Percentiles rank a stretch among this genome's conserved stretches.
phyloP scores from a whole-genome alignment of 108 stramenopile species.

The Cyclotella distinguenda region DNA sequence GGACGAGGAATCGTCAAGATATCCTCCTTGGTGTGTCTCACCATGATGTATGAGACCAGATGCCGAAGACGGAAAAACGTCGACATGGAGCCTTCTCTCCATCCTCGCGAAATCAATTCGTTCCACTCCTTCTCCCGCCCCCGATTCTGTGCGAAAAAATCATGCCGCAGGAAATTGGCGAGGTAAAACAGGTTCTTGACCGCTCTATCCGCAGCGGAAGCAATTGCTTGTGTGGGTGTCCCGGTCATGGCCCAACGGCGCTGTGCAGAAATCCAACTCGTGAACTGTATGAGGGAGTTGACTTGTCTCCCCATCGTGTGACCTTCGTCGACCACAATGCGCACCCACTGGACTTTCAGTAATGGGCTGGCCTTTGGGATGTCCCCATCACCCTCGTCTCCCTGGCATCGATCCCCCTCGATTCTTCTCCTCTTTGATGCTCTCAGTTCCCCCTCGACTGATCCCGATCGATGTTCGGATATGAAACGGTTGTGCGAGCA shows the following conservation, averaged over 20 bases:
- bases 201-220: conserved; percentile 44
- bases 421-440: conserved; percentile 28
- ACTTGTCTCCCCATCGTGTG: conserved; percentile 75
- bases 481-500: conserved; percentile 71
- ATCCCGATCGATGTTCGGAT: conserved; percentile 78
- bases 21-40: conserved; percentile 78
- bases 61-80: conserved; percentile 65
- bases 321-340: conserved; percentile 79
- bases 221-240: conserved; percentile 76
- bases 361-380: conserved; percentile 57
- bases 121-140: conserved; percentile 67
- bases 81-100: conserved; percentile 54
- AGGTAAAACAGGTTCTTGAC: conserved; percentile 59
- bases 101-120: conserved; percentile 46
- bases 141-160: conserved; percentile 55
- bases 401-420: conserved; percentile 11
- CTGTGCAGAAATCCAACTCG: conserved; percentile 70
- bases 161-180: conserved; percentile 67
- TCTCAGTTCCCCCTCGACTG: conserved; percentile 67
- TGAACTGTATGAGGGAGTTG: conserved; percentile 75
- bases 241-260: conserved; percentile 86
- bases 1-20: conserved; percentile 67
- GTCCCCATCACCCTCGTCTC: not conserved
- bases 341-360: conserved; percentile 74
- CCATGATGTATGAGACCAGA: conserved; percentile 71